These are phyloP conservation scores for Candida methanosorbosa DNA, from an alignment of 805 yeast species.

Conservation along the genomic window DNA sequence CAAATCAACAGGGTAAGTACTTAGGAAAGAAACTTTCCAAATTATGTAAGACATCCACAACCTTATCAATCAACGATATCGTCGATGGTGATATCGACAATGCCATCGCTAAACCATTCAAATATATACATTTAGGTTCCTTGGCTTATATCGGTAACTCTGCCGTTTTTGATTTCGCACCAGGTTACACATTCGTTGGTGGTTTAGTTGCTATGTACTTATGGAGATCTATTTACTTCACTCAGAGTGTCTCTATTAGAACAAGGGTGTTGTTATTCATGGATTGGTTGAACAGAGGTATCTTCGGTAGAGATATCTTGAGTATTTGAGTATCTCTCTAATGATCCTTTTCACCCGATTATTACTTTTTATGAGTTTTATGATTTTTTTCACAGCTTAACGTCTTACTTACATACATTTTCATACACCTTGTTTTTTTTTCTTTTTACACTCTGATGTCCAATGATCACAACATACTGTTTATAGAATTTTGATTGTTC, in stretches of 20 bases:
- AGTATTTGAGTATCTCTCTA: neutral
- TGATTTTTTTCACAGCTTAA: neutral
- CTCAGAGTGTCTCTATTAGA: conserved; percentile 57
- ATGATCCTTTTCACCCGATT: neutral
- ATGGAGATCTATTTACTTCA: conserved; percentile 65
- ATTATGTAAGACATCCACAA: conserved; percentile 36
- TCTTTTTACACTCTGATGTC: too few species aligned
- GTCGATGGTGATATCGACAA: conserved; percentile 50
- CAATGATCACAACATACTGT: too few species aligned
- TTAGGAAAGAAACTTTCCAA: conserved; percentile 51
- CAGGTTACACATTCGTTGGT: conserved; percentile 52
- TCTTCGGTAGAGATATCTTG: conserved; percentile 43
- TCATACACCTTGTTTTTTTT: neutral
- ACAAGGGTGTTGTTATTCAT: conserved; percentile 54
- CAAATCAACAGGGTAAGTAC: conserved; percentile 63
- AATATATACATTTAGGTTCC: conserved; percentile 56
- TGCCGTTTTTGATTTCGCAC: conserved; percentile 61
- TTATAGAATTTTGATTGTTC: too few species aligned
- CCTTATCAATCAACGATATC: conserved; percentile 34
- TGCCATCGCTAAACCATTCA: conserved; percentile 47
- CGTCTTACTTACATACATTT: neutral
- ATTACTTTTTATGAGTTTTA: neutral
- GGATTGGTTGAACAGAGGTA: conserved; percentile 62
- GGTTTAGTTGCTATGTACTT: conserved; percentile 64
- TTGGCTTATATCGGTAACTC: conserved; percentile 63